Percentiles rank a stretch among this genome's conserved stretches.
phyloP scores from a whole-genome alignment of 2,329 filamentous ascomycete genomes.

The Calonectria crousiana region DNA sequence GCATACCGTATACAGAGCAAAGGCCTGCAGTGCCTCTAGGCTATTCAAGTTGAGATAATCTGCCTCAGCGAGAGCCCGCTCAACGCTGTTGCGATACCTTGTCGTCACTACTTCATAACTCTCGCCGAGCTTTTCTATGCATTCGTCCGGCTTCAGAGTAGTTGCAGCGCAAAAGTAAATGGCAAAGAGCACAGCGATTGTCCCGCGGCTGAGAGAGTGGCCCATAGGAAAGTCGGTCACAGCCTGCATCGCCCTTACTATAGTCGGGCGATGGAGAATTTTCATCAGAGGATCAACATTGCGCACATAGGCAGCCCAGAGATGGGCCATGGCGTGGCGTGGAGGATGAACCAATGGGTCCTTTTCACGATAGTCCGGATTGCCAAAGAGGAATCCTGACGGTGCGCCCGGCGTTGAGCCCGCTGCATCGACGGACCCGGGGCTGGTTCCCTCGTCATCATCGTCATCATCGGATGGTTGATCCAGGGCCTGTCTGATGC shows the following conservation, averaged over 20 bases:
- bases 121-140: constrained; percentile 49
- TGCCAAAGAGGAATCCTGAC: constrained; percentile 46
- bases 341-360: constrained; percentile 49
- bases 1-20: constrained; percentile 54
- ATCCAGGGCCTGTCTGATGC: constrained; percentile 57
- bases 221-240: constrained; percentile 41
- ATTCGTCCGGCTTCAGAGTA: constrained; percentile 48
- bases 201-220: constrained; percentile 34
- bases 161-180: constrained; percentile 57
- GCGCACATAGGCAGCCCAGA: constrained; percentile 52
- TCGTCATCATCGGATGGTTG: constrained; percentile 56
- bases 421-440: constrained; percentile 42
- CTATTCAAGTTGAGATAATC: constrained; percentile 57
- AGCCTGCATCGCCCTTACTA: constrained; percentile 43
- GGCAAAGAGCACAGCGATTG: constrained; percentile 55
- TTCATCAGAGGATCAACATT: constrained; percentile 60
- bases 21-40: constrained; percentile 55
- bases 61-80: constrained; percentile 55
- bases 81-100: constrained; percentile 50
- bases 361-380: constrained; percentile 37
- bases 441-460: constrained; percentile 49
- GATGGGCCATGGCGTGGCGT: constrained; percentile 51
- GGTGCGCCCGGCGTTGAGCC: constrained; percentile 36
- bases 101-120: constrained; percentile 48
- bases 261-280: constrained; percentile 58